These are phyloP conservation scores for Macadamia integrifolia DNA, from an alignment of 164 flowering plant species.

Conservation along the genomic window DNA sequence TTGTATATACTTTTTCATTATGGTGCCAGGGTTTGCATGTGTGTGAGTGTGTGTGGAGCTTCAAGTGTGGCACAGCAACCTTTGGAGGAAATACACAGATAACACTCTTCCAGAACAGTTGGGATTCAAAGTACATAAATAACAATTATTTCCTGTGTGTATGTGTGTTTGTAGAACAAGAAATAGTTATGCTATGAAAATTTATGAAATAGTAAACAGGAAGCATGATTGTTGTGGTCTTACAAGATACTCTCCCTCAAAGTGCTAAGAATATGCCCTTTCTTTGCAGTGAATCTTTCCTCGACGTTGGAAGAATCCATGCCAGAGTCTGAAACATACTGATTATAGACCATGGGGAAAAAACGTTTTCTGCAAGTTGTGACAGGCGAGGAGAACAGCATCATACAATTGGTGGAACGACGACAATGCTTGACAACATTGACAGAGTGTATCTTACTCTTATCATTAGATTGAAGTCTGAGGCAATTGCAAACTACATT, in stretches of 20 bases:
- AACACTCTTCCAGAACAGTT: background rate
- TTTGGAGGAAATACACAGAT: background rate
- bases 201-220: background rate
- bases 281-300: slow-evolving; percentile 14
- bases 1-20: no score
- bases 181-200: background rate
- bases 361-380: slow-evolving; percentile 6
- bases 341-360: slow-evolving; percentile 13
- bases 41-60: no score
- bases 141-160: no score
- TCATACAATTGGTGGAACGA: background rate
- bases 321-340: slow-evolving; percentile 24
- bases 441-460: background rate
- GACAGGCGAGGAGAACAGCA: background rate
- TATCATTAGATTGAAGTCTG: background rate
- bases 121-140: background rate
- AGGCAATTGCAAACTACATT: background rate
- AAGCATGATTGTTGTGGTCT: background rate
- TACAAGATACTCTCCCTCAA: slow-evolving; percentile 18
- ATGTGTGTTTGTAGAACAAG: no score
- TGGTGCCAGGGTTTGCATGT: no score
- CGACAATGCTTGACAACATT: no score
- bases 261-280: slow-evolving; percentile 9
- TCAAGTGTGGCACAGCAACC: no score
- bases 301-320: slow-evolving; percentile 26